phyloP scores from a whole-genome alignment of 2,329 filamentous ascomycete species.

The Venturia oleaginea region DNA sequence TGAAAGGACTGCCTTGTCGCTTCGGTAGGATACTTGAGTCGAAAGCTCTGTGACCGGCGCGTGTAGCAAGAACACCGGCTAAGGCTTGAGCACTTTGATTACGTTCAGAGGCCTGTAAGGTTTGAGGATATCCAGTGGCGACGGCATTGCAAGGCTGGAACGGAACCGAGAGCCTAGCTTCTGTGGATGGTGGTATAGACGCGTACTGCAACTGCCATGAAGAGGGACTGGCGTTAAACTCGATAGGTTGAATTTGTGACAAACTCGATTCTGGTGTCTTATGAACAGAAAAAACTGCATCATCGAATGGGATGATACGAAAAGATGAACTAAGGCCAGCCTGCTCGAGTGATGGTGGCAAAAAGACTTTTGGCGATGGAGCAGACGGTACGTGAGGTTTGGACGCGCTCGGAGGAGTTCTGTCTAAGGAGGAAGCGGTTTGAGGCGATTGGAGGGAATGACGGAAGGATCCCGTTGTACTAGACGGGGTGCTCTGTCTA shows the following conservation, averaged over 20 bases:
- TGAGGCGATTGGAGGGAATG: neutral
- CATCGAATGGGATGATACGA: neutral
- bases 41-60: neutral
- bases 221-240: neutral
- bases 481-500: neutral
- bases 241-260: neutral
- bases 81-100: neutral
- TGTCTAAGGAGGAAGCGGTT: neutral
- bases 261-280: no score
- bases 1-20: conserved; percentile 7
- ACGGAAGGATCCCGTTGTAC: neutral
- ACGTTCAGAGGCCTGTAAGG: neutral
- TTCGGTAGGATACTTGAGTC: neutral
- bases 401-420: neutral
- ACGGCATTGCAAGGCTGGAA: neutral
- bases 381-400: neutral
- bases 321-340: neutral
- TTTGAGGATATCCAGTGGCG: neutral
- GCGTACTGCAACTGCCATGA: neutral
- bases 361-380: neutral
- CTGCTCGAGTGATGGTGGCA: neutral
- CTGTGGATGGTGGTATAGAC: neutral
- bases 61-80: neutral
- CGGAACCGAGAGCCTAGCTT: neutral
- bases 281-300: neutral